Conservation (phyloP, 2,329 filamentous ascomycete genomes). For the Colletotrichum sp. region DNA sequence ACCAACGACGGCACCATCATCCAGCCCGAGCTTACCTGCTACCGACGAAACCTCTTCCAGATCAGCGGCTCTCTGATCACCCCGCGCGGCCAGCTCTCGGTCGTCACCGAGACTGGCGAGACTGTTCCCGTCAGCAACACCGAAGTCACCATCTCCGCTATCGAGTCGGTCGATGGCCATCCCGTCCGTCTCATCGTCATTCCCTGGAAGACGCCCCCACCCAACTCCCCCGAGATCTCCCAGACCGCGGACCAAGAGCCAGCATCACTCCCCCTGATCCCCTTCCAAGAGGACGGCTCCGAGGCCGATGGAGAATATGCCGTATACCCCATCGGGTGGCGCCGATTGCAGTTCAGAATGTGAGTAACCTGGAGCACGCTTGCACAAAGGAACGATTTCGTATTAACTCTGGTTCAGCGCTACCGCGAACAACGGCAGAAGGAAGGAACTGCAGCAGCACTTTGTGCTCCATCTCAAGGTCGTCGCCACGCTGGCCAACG, state of each 20-base stretch:
- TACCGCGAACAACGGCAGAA: conserved; percentile 92
- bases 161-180: conserved; percentile 93
- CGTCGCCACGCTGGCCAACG: conserved; percentile 81
- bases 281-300: conserved; percentile 65
- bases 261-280: conserved; percentile 76
- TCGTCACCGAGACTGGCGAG: conserved; percentile 84
- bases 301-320: conserved; percentile 79
- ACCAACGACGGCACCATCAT: conserved; percentile 61
- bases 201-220: conserved; percentile 94
- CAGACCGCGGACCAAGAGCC: conserved; percentile 83
- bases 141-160: conserved; percentile 89
- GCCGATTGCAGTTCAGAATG: conserved; percentile 89
- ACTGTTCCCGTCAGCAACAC: conserved; percentile 81
- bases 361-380: conserved; percentile 39
- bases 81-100: conserved; percentile 77
- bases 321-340: conserved; percentile 93
- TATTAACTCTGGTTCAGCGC: conserved; percentile 57
- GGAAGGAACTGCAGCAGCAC: conserved; percentile 95
- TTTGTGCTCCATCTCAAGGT: conserved; percentile 91
- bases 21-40: conserved; percentile 90
- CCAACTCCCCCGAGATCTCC: conserved; percentile 71
- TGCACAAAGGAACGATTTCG: not conserved
- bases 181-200: conserved; percentile 94
- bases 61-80: conserved; percentile 89
- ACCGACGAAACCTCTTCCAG: conserved; percentile 93